A percentile compares a stretch with the other conserved stretches of the same genome.
Evolutionary conservation across 2,329 filamentous ascomycete genomes (phyloP).

Genomic region (Emmonsiellopsis sp.): DNA sequence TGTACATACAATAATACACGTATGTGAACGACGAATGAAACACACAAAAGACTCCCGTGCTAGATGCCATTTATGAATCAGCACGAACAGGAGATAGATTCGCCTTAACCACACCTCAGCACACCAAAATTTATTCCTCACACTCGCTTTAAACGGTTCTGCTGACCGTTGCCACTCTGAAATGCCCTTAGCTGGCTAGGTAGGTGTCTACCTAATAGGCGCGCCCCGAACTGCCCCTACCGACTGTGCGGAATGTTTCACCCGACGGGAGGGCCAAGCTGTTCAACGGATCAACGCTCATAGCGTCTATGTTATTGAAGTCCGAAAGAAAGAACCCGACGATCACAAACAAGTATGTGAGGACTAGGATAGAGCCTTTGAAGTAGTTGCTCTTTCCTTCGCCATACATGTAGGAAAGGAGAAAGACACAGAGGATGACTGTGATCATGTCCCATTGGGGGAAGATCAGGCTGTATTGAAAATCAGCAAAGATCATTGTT

Average conservation of each 20-base stretch:
- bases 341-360: conserved; percentile 87
- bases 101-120: no score
- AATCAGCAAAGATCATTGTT: background rate
- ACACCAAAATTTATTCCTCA: no score
- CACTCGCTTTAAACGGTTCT: no score
- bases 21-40: no score
- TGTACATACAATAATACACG: no score
- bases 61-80: no score
- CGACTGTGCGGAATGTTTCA: conserved; percentile 23
- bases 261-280: conserved; percentile 26
- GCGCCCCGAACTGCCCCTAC: background rate
- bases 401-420: conserved; percentile 94
- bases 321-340: conserved; percentile 83
- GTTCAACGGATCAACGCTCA: conserved; percentile 39
- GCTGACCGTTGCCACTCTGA: background rate
- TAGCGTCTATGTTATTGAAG: conserved; percentile 45
- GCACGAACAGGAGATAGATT: no score
- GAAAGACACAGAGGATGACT: conserved; percentile 88
- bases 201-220: background rate
- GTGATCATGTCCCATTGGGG: conserved; percentile 99
- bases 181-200: background rate
- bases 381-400: conserved; percentile 99
- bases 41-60: no score
- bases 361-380: conserved; percentile 89
- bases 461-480: conserved; percentile 62